Evolutionary conservation across 352 stramenopile species (phyloP).

Genomic region (Phytopythium montanum): DNA sequence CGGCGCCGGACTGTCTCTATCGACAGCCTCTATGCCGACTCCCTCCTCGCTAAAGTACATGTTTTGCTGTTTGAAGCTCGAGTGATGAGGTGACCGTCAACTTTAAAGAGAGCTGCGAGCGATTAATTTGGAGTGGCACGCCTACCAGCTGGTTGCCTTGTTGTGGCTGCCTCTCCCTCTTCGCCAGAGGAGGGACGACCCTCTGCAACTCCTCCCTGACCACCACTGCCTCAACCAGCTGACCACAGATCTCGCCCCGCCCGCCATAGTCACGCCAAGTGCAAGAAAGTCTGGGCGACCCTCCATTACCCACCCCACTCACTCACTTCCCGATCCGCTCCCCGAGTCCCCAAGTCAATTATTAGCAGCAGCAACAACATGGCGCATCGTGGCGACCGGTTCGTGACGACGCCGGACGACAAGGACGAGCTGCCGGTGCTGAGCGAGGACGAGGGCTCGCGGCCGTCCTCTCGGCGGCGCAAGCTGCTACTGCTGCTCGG

Average conservation of each 20-base stretch:
- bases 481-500: constrained; percentile 71
- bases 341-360: too few relatives aligned
- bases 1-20: constrained; percentile 1
- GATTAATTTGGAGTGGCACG: not conserved
- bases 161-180: not conserved
- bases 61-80: not conserved
- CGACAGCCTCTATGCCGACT: not conserved
- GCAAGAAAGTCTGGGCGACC: not conserved
- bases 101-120: not conserved
- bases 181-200: constrained; percentile 1
- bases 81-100: not conserved
- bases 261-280: not conserved
- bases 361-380: not conserved
- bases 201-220: not conserved
- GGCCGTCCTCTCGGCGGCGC: constrained; percentile 20
- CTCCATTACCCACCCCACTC: too few relatives aligned
- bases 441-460: not conserved
- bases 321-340: too few relatives aligned
- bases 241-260: not conserved
- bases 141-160: not conserved
- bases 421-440: constrained; percentile 10
- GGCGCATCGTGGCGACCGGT: not conserved
- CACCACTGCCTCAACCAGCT: not conserved
- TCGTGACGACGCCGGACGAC: constrained; percentile 8
- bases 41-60: not conserved